These are phyloP conservation scores for Syzygium grande DNA, from an alignment of 345 rosid genomes.

Conservation along the genomic window DNA sequence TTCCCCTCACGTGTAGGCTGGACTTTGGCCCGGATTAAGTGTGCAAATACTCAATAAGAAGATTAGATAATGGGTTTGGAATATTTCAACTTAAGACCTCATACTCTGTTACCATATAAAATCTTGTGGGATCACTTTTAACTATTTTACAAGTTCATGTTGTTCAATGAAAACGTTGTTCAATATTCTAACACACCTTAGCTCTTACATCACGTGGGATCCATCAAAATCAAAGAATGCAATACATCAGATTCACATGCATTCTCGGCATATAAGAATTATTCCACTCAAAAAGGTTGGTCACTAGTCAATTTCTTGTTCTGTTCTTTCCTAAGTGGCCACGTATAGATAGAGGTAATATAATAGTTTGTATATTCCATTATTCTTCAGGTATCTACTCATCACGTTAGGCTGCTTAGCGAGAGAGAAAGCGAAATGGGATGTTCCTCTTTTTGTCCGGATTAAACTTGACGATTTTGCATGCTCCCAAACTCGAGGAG, in stretches of 20 bases:
- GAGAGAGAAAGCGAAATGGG: background rate
- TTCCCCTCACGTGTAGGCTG: accelerated
- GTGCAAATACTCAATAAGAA: background rate
- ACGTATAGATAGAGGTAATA: background rate
- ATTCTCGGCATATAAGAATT: background rate
- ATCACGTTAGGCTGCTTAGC: background rate
- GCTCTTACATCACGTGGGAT: background rate
- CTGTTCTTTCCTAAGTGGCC: background rate
- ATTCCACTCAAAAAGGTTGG: background rate
- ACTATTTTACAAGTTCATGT: background rate
- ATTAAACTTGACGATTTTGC: background rate
- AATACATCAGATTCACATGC: background rate
- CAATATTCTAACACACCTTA: background rate
- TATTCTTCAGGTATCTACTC: background rate
- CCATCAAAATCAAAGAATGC: background rate
- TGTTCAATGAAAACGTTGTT: accelerated
- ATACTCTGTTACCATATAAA: background rate
- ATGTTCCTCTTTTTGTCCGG: background rate
- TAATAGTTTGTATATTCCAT: background rate
- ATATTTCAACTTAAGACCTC: background rate
- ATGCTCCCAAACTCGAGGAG: background rate
- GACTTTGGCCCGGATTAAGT: background rate
- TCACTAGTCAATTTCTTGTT: background rate
- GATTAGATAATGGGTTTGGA: accelerated
- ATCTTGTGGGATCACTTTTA: background rate